These are phyloP conservation scores for Litchi chinensis DNA, from an alignment of 345 rosid species.

Conservation along the genomic window DNA sequence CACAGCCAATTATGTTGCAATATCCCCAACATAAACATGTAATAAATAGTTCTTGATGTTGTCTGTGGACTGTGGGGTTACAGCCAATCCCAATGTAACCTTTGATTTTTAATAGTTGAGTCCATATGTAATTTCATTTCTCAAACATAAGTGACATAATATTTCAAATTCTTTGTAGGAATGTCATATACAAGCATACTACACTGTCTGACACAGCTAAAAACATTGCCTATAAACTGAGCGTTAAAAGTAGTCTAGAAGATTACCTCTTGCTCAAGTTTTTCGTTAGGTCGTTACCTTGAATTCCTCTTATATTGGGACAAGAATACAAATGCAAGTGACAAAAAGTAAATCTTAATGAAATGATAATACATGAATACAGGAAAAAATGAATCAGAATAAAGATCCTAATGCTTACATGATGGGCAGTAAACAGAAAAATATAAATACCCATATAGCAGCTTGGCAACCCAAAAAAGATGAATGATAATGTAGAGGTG, in stretches of 20 bases:
- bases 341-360: neutral
- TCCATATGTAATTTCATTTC: neutral
- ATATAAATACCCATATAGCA: neutral
- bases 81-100: too few species aligned
- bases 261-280: slow-evolving; percentile 87
- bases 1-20: neutral
- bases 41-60: neutral
- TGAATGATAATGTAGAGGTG: neutral
- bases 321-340: slow-evolving; percentile 17
- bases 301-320: slow-evolving; percentile 82
- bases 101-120: neutral
- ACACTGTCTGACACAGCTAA: neutral
- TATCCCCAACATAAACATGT: too few species aligned
- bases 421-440: neutral
- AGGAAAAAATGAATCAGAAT: neutral
- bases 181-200: neutral
- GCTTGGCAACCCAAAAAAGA: neutral
- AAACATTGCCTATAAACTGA: neutral
- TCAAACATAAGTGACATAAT: neutral
- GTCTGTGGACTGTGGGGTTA: neutral
- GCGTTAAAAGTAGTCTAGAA: slow-evolving; percentile 3
- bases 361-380: neutral
- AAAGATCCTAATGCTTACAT: slow-evolving; percentile 1
- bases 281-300: slow-evolving; percentile 71
- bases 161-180: neutral